These are phyloP conservation scores for Saccharomyces pastorianus DNA, from an alignment of 1,139 yeast genomes.

Conservation along the genomic window DNA sequence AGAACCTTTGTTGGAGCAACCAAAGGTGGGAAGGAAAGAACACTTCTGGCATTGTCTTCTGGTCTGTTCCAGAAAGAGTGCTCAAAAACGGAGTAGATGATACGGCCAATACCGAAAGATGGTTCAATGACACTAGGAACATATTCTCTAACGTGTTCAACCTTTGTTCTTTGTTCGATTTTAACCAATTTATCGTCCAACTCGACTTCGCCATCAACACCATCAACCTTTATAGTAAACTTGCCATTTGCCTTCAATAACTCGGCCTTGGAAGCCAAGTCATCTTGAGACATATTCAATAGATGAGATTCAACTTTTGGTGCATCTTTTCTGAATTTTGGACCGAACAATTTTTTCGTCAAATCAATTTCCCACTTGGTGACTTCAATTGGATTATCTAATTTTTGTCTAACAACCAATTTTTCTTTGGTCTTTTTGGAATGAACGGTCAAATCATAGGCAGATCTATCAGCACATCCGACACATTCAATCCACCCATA, in stretches of 20 bases:
- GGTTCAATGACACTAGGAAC: constrained; percentile 98
- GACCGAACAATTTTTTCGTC: constrained; percentile 94
- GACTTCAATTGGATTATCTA: constrained; percentile 74
- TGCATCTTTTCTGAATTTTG: constrained; percentile 94
- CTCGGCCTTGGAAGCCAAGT: constrained; percentile 65
- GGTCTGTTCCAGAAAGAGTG: constrained; percentile 95
- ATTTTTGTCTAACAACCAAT: constrained; percentile 84
- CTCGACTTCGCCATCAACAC: constrained; percentile 47
- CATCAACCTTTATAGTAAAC: constrained; percentile 55
- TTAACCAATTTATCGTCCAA: constrained; percentile 62
- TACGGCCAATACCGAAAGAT: constrained; percentile 98
- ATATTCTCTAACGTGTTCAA: constrained; percentile 89
- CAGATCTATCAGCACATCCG: constrained; percentile 99
- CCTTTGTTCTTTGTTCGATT: constrained; percentile 70
- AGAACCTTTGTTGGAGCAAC: constrained; percentile 98
- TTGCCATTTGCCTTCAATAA: constrained; percentile 58
- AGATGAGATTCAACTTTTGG: constrained; percentile 83
- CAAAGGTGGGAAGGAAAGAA: constrained; percentile 85
- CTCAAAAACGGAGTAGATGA: constrained; percentile 85
- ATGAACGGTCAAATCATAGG: constrained; percentile 93
- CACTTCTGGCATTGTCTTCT: constrained; percentile 84
- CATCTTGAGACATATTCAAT: constrained; percentile 69
- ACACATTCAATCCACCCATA: constrained; percentile 99
- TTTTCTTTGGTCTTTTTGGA: constrained; percentile 92
- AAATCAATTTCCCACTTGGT: constrained; percentile 78